Evolutionary conservation across 768 basidiomycete species (phyloP), one percentile per base, ranked within the genome.

Genomic region (Podaxis mareebaensis): DNA sequence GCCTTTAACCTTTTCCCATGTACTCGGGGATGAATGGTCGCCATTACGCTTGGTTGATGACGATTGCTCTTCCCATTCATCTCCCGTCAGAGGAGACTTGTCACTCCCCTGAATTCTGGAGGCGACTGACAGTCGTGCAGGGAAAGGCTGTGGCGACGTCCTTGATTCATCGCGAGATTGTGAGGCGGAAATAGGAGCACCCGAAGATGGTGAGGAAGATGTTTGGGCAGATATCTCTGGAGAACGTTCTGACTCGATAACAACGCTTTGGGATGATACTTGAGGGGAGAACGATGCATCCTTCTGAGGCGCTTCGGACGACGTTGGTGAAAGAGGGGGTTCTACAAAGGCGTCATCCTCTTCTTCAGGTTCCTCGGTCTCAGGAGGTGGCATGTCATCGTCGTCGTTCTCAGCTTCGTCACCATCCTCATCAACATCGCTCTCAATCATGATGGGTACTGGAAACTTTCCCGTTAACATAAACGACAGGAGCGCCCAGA

Each of bases 1-100:
- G 60, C 78, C 83, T 68, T 89, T 89, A 57, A 93, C 78, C 71
- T 85, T 90, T 65, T 90, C 85, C 92, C 91, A 93, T 38, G 86
- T 76, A 65, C 81, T 84, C 46, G 82, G 80, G 15, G 83, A 81
- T 22, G 79, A 76, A 13, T 77, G 77, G 53, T 91, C 90, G 26
- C 75, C 83, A 64, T 73, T 79, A 22, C 86, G 83, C 70, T 91
- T 91, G 11, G 82, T 74, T 2, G 83, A 77, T 40, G 75, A 71
- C 60, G 74, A 74, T 8, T 79, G 75, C 7, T 81, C 85, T 46
- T 85, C 86, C 75, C 76, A 78, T 24, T 84, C 81, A 44, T 86
- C 85, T 28, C 78, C 73, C 54, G 73, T 71, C 36, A 81, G 67
- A 3, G 87, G 86, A 11, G 87, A 85, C n/a, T 83, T 83, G 60